Conservation (phyloP, 192 early-diverging fungal species). For the Dispira simplex region DNA sequence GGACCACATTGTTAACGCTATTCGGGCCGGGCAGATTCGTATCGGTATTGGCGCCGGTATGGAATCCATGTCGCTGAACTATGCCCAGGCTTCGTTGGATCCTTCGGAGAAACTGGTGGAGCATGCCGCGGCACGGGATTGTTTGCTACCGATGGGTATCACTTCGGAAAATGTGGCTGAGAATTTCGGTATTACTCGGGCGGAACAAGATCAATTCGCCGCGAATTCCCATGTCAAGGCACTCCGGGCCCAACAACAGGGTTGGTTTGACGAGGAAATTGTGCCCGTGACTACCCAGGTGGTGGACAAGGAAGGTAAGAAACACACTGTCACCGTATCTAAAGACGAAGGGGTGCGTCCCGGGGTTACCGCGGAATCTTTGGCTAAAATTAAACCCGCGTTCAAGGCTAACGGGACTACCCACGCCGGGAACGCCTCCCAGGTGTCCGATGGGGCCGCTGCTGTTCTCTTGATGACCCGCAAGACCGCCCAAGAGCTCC, state of each 20-base stretch:
- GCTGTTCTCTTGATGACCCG: conserved; percentile 92
- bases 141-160: conserved; percentile 78
- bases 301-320: conserved; percentile 67
- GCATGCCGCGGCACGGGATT: conserved; percentile 59
- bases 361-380: conserved; percentile 56
- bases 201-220: conserved; percentile 85
- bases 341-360: conserved; percentile 88
- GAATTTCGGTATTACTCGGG: conserved; percentile 71
- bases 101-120: conserved; percentile 57
- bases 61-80: conserved; percentile 86
- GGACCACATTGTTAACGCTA: conserved; percentile 71
- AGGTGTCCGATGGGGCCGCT: conserved; percentile 96
- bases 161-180: conserved; percentile 95
- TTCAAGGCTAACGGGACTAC: conserved; percentile 74
- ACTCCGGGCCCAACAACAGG: conserved; percentile 72
- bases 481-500: conserved; percentile 72
- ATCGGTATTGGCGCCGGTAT: conserved; percentile 90
- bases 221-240: conserved; percentile 74
- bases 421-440: conserved; percentile 92
- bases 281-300: conserved; percentile 61
- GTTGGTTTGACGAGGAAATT: conserved; percentile 86
- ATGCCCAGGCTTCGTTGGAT: conserved; percentile 44
- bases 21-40: conserved; percentile 79
- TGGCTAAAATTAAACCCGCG: conserved; percentile 78
- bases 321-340: conserved; percentile 47